phyloP scores from a whole-genome alignment of 2,329 filamentous ascomycete species.

The Biscogniauxia marginata region DNA sequence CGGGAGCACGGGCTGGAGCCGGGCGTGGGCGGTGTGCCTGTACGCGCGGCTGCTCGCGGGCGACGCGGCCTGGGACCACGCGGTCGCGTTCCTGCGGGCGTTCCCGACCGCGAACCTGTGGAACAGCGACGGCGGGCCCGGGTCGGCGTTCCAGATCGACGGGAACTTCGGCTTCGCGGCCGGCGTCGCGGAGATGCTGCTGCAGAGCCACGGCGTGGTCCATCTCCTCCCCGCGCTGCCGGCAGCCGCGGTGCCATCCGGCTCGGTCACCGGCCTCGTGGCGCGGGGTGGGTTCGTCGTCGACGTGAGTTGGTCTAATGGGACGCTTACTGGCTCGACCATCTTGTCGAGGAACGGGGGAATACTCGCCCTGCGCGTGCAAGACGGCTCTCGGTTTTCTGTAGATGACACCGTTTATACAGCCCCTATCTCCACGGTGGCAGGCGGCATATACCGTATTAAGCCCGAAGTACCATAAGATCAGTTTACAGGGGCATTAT shows the following conservation, averaged over 20 bases:
- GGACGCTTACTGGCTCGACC: not conserved
- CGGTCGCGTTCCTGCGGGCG: slow-evolving; percentile 35
- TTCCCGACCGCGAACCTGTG: slow-evolving; percentile 41
- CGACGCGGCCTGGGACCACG: slow-evolving; percentile 34
- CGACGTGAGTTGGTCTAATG: slow-evolving; percentile 1
- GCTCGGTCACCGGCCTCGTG: not conserved
- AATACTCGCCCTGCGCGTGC: not conserved
- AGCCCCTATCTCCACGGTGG: not conserved
- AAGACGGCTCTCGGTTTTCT: not conserved
- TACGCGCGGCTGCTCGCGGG: slow-evolving; percentile 42
- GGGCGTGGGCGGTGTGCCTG: slow-evolving; percentile 46
- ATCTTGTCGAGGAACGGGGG: not conserved
- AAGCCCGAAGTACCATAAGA: not conserved
- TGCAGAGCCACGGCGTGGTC: slow-evolving; percentile 6
- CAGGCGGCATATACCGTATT: not conserved
- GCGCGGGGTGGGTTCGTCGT: slow-evolving; percentile 5
- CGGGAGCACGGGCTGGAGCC: slow-evolving; percentile 44
- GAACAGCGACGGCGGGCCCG: slow-evolving; percentile 17
- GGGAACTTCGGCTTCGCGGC: slow-evolving; percentile 5
- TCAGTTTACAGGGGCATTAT: too few relatives aligned
- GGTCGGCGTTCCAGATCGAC: slow-evolving; percentile 4
- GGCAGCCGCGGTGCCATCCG: not conserved
- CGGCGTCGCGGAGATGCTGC: slow-evolving; percentile 3
- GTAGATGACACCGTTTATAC: not conserved
- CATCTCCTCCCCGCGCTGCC: slow-evolving; percentile 1